Percentiles rank a stretch among this genome's conserved stretches.
These are phyloP conservation scores for Didymellaceae sp. DNA, from an alignment of 2,329 filamentous ascomycete genomes.

Conservation along the genomic window DNA sequence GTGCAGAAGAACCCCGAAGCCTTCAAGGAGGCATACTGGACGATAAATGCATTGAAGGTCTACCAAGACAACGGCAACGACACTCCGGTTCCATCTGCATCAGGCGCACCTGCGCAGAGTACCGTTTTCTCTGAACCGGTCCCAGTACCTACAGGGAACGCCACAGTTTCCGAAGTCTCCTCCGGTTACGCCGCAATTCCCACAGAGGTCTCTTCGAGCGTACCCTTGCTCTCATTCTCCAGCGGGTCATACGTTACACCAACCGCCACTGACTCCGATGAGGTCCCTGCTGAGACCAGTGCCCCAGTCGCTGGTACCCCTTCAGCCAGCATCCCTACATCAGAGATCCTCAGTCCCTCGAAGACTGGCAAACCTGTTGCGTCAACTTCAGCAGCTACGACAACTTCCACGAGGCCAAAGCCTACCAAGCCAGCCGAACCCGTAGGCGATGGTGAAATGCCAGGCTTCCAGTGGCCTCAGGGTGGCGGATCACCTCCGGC, in stretches of 20 bases:
- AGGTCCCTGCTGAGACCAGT: conserved; percentile 5
- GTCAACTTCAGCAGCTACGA: conserved; percentile 12
- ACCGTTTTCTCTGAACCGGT: conserved; percentile 19
- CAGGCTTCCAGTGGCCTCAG: conserved; percentile 32
- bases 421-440: conserved; percentile 13
- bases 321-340: conserved; percentile 3
- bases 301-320: not conserved
- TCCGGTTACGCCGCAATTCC: conserved; percentile 14
- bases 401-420: conserved; percentile 9
- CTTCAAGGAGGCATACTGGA: conserved; percentile 78
- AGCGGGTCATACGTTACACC: conserved; percentile 4
- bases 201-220: conserved; percentile 7
- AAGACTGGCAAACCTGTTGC: conserved; percentile 1
- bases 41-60: conserved; percentile 59
- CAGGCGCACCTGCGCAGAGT: conserved; percentile 21
- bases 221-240: conserved; percentile 7
- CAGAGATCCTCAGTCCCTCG: conserved; percentile 3
- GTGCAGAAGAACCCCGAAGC: conserved; percentile 73
- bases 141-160: conserved; percentile 19
- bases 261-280: not conserved
- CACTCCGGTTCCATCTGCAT: conserved; percentile 15
- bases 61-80: conserved; percentile 41
- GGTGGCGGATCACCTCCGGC: not conserved
- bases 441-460: conserved; percentile 20
- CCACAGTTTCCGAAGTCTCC: conserved; percentile 8